Evolutionary conservation across 2,329 filamentous ascomycete species (phyloP), one percentile per base, ranked within the genome.

Genomic region (Huntiella abstrusa): DNA sequence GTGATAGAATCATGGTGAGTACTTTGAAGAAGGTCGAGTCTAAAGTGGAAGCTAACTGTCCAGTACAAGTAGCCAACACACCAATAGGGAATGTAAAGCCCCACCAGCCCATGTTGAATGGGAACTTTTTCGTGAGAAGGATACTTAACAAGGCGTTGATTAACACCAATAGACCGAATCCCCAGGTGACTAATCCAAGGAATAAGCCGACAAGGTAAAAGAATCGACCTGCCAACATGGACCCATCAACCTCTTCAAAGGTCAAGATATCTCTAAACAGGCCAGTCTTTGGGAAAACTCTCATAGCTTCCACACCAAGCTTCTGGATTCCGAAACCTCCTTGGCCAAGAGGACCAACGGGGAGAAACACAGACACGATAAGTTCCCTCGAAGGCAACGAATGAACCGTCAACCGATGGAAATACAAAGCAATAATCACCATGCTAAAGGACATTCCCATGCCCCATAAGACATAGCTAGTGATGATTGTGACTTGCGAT

Each of bases 381-480:
- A 76, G 72, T 55, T 81, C 79, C 41, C 71, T 66, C 1, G 76
- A 71, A 0, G 78, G 78, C 11, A 83, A 65, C 33, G 76, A 74
- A 58, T 83, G 72, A 3, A 83, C 58, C 3, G 73, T 75, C 10
- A 84, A 64, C 10, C 79, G 74, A 49, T 79, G 73, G 55, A 80
- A 81, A 59, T 83, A 84, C 34, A 83, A 69, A 8, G 73, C 73
- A 19, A 83, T 61, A 15, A 81, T 69, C 37, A 69, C 66, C 58
- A 77, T 69, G 1, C 77, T 71, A 43, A 83, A 64, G 33, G 58
- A 58, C 53, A 62, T 66, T 4, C 76, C 74, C 48, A 75, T 72
- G 0, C 78, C 78, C 76, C 75, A 83, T 52, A 83, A 69, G 12
- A 82, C 62, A 55, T 83, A 84, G 3, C 68, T 76, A 12, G 65